A percentile compares a stretch with the other conserved stretches of the same genome.
phyloP scores from a whole-genome alignment of 169 alveolate genomes.

The Eimeria praecox region DNA sequence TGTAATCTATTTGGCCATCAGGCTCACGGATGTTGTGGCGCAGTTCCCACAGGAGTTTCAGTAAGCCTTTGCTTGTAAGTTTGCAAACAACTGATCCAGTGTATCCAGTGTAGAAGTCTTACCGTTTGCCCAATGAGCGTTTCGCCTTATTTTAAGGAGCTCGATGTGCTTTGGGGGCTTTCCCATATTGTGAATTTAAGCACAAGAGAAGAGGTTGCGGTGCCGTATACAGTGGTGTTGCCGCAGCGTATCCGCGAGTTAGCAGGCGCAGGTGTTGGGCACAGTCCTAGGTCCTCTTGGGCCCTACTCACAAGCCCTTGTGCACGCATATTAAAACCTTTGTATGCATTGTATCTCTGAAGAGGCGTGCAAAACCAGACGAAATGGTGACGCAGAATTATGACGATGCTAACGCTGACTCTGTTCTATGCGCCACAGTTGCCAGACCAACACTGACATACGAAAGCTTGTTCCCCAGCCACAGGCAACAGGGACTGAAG shows the following conservation, averaged over 20 bases:
- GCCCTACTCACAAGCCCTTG: not conserved
- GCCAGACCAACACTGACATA: not conserved
- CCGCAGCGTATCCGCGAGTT: not conserved
- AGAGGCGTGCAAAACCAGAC: not conserved
- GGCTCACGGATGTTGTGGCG: not conserved
- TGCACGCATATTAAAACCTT: not conserved
- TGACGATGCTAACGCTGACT: not conserved
- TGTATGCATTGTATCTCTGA: not conserved
- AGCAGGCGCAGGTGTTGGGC: no score
- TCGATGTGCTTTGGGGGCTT: not conserved
- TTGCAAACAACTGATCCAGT: not conserved
- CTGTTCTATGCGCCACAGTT: not conserved
- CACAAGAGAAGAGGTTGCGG: not conserved
- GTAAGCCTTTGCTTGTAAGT: not conserved
- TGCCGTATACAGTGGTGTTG: not conserved
- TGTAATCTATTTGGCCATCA: not conserved
- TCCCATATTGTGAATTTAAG: not conserved
- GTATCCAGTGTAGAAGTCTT: not conserved
- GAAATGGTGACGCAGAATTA: not conserved
- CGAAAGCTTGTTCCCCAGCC: not conserved
- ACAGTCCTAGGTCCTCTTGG: no score
- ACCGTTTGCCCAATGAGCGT: not conserved
- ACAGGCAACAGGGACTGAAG: not conserved
- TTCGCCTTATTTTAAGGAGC: no score
- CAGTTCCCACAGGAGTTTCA: not conserved